A percentile compares a stretch with the other conserved stretches of the same genome.
Evolutionary conservation across 179 eudicot genomes (phyloP).

Genomic region (Camellia oleifera): DNA sequence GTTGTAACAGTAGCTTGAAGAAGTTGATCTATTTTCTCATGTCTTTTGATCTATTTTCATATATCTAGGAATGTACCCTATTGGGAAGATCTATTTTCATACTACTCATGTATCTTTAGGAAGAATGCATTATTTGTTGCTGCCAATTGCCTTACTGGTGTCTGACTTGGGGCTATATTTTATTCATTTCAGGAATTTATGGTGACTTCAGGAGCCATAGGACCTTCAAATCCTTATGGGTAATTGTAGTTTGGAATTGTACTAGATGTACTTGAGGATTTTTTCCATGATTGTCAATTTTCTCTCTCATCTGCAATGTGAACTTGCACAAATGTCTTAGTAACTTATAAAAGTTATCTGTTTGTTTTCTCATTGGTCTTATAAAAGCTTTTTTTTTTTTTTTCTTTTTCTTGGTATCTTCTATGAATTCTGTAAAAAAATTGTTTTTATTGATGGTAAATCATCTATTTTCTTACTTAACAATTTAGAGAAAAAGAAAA

Average conservation of each 20-base stretch:
- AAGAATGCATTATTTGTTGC: background rate
- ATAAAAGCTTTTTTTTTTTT: background rate
- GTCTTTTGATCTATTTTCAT: too few species aligned
- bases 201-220: background rate
- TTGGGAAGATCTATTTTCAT: background rate
- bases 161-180: conserved; percentile 5
- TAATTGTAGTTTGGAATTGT: background rate
- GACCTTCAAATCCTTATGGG: background rate
- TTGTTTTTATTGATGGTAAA: background rate
- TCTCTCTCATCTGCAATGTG: background rate
- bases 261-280: background rate
- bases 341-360: background rate
- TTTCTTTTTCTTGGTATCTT: background rate
- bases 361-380: background rate
- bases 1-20: too few species aligned
- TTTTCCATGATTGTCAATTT: background rate
- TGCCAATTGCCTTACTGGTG: background rate
- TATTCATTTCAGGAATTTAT: conserved; percentile 11
- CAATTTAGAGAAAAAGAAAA: too few species aligned
- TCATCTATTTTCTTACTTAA: background rate
- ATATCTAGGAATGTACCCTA: too few species aligned
- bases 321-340: background rate
- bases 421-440: background rate
- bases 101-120: background rate
- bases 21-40: too few species aligned